Evolutionary conservation across 768 basidiomycete species (phyloP).

Genomic region (Pisolithus tinctorius): DNA sequence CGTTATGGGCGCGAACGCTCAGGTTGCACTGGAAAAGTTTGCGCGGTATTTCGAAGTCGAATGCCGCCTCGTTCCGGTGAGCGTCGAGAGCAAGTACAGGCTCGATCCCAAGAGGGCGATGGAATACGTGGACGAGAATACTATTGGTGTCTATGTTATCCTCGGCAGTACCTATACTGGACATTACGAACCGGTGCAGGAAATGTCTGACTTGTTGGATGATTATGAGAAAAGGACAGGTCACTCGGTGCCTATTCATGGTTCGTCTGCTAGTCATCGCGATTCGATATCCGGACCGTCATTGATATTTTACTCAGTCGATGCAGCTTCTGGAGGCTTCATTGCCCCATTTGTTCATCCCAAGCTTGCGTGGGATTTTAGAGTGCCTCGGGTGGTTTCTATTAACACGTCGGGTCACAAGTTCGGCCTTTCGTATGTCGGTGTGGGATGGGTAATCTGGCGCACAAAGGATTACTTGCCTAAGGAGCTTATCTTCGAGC

Average conservation of each 20-base stretch:
- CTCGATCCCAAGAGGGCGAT: slow-evolving; percentile 65
- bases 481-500: slow-evolving; percentile 64
- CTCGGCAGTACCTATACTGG: slow-evolving; percentile 52
- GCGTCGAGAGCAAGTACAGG: slow-evolving; percentile 62
- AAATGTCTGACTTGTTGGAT: slow-evolving; percentile 70
- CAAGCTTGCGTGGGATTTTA: slow-evolving; percentile 53
- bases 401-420: slow-evolving; percentile 59
- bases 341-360: slow-evolving; percentile 58
- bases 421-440: slow-evolving; percentile 50
- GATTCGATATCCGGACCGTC: slow-evolving; percentile 10
- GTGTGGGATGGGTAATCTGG: slow-evolving; percentile 62
- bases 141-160: slow-evolving; percentile 62
- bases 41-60: slow-evolving; percentile 66
- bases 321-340: slow-evolving; percentile 57
- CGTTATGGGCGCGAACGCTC: slow-evolving; percentile 62
- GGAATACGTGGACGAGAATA: slow-evolving; percentile 64
- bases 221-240: slow-evolving; percentile 44
- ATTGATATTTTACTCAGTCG: slow-evolving; percentile 28
- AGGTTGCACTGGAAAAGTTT: slow-evolving; percentile 66
- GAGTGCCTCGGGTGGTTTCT: slow-evolving; percentile 49
- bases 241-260: slow-evolving; percentile 37
- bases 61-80: slow-evolving; percentile 56
- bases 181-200: slow-evolving; percentile 75
- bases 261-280: slow-evolving; percentile 21
- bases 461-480: slow-evolving; percentile 49